Evolutionary conservation across 2,329 filamentous ascomycete genomes (phyloP).

Genomic region (Colletotrichum spaethianum): DNA sequence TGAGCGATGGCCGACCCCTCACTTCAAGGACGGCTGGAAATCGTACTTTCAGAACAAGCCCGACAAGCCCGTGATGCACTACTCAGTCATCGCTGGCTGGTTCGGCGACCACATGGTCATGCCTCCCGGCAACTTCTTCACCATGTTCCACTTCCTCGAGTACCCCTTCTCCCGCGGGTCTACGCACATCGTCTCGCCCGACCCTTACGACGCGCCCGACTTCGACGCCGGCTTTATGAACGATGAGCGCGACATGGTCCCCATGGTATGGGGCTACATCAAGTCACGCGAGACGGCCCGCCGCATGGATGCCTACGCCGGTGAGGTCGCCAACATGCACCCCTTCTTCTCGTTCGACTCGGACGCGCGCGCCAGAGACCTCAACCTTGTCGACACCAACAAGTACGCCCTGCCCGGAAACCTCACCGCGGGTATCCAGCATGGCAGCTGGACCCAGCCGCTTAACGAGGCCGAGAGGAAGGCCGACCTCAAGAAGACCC

Average conservation of each 20-base stretch:
- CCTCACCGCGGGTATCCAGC: slow-evolving; percentile 78
- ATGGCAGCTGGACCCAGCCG: slow-evolving; percentile 79
- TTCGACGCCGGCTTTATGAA: slow-evolving; percentile 91
- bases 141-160: slow-evolving; percentile 87
- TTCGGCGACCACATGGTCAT: slow-evolving; percentile 74
- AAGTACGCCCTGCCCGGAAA: slow-evolving; percentile 82
- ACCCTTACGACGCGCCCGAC: slow-evolving; percentile 81
- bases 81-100: slow-evolving; percentile 80
- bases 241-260: slow-evolving; percentile 86
- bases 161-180: slow-evolving; percentile 82
- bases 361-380: slow-evolving; percentile 77
- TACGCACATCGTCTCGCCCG: slow-evolving; percentile 78
- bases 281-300: slow-evolving; percentile 85
- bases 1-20: slow-evolving; percentile 80
- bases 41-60: slow-evolving; percentile 88
- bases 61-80: slow-evolving; percentile 91
- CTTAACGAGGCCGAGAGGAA: slow-evolving; percentile 67
- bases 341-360: slow-evolving; percentile 82
- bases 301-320: slow-evolving; percentile 83
- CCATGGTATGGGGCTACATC: slow-evolving; percentile 89
- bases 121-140: slow-evolving; percentile 85
- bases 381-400: slow-evolving; percentile 83
- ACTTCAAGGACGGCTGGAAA: slow-evolving; percentile 83
- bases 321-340: slow-evolving; percentile 78
- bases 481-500: slow-evolving; percentile 56